Evolutionary conservation across 2,329 filamentous ascomycete species (phyloP).

Genomic region (Paraphaeosphaeria minitans): DNA sequence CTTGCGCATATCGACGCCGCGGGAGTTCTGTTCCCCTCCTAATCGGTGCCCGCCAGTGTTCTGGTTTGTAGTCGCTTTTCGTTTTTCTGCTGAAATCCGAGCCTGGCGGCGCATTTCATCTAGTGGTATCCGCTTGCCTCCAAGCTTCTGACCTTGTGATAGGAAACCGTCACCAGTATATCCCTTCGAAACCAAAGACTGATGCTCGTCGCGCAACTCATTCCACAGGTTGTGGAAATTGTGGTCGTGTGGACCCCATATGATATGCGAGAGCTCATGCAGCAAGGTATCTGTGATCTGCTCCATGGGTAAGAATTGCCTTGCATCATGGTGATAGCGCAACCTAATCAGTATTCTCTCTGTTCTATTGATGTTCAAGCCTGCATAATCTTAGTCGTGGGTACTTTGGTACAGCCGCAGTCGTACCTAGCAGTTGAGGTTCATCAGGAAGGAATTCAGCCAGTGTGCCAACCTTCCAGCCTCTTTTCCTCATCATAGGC

Average conservation of each 20-base stretch:
- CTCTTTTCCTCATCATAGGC: constrained; percentile 87
- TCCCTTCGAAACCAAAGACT: constrained; percentile 75
- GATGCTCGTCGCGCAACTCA: constrained; percentile 83
- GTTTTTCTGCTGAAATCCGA: constrained; percentile 74
- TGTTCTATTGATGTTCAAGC: constrained; percentile 77
- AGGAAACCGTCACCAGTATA: constrained; percentile 92
- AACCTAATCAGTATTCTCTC: constrained; percentile 82
- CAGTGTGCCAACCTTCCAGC: constrained; percentile 78
- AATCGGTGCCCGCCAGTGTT: constrained; percentile 76
- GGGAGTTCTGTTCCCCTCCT: constrained; percentile 64
- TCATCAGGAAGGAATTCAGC: constrained; percentile 85
- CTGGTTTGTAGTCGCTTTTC: constrained; percentile 61
- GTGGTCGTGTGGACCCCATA: constrained; percentile 80
- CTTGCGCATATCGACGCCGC: constrained; percentile 70
- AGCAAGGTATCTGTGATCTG: constrained; percentile 88
- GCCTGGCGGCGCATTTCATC: constrained; percentile 78
- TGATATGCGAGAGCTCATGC: constrained; percentile 89
- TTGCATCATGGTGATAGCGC: constrained; percentile 74
- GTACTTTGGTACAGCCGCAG: background rate
- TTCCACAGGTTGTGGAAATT: constrained; percentile 89
- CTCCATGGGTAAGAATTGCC: constrained; percentile 80
- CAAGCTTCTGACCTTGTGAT: constrained; percentile 73
- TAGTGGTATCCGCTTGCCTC: constrained; percentile 60
- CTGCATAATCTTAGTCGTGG: constrained; percentile 41
- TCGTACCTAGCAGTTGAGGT: constrained; percentile 70